phyloP scores from a whole-genome alignment of 305 asterid genomes.

The Fraxinus sp. region DNA sequence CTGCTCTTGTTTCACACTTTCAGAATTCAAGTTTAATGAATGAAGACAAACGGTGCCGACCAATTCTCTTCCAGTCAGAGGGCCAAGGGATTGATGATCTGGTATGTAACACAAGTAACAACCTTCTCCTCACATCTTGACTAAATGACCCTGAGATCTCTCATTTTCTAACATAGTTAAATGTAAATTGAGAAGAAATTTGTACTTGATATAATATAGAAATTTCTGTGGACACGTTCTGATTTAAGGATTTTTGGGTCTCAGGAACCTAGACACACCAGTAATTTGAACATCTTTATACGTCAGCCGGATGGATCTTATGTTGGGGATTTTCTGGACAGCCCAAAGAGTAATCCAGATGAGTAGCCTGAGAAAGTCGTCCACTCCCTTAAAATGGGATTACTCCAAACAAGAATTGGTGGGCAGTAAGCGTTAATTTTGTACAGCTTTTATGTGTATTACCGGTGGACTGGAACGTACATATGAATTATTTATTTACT shows the following conservation, averaged over 20 bases:
- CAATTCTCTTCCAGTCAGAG: conserved; percentile 78
- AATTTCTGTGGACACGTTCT: background rate
- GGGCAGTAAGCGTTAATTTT: conserved; percentile 17
- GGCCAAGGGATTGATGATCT: conserved; percentile 64
- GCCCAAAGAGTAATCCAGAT: conserved; percentile 41
- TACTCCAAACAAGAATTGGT: background rate
- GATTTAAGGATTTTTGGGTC: conserved; percentile 25
- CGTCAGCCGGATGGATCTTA: conserved; percentile 62
- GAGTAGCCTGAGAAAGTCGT: conserved; percentile 29
- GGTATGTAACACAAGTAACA: conserved; percentile 36
- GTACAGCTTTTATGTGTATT: conserved; percentile 22
- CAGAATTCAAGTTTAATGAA: conserved; percentile 95
- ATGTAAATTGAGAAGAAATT: background rate
- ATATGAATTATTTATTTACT: conserved; percentile 21
- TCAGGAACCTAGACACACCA: conserved; percentile 45
- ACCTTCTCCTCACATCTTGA: background rate
- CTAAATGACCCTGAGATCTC: background rate
- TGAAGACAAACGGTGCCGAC: conserved; percentile 88
- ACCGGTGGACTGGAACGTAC: conserved; percentile 15
- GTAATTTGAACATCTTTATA: conserved; percentile 54
- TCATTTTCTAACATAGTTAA: conserved; percentile 9
- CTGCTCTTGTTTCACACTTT: conserved; percentile 74
- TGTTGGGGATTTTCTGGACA: conserved; percentile 53
- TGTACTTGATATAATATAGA: background rate
- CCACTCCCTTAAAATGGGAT: conserved; percentile 20